phyloP scores from a whole-genome alignment of 768 basidiomycete species.

The Mrakia hoshinonis region DNA sequence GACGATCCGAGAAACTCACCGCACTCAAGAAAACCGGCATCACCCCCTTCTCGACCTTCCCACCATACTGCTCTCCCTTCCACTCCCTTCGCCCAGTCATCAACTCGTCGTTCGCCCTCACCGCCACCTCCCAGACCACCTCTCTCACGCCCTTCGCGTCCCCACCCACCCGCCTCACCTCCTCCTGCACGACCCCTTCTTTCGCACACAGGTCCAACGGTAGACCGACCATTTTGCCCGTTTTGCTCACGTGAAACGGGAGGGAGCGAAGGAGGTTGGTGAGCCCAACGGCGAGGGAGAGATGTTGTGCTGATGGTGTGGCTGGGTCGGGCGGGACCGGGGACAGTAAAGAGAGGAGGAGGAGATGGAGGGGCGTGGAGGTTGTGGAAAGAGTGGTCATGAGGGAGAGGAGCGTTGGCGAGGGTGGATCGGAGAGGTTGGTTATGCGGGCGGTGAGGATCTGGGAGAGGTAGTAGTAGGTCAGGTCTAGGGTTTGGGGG shows the following conservation, averaged over 20 bases:
- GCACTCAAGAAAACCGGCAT: conserved; percentile 65
- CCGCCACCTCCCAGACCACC: conserved; percentile 76
- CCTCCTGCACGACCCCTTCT: conserved; percentile 69
- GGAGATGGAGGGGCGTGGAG: conserved; percentile 66
- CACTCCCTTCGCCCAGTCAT: conserved; percentile 64
- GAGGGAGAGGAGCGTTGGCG: conserved; percentile 60
- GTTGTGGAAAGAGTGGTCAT: conserved; percentile 70
- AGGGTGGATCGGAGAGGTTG: conserved; percentile 57
- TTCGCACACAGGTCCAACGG: conserved; percentile 73
- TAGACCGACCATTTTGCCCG: conserved; percentile 54
- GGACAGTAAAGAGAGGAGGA: conserved; percentile 59
- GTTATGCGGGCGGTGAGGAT: conserved; percentile 76
- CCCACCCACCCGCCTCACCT: conserved; percentile 52
- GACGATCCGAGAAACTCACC: conserved; percentile 46
- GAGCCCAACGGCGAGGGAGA: conserved; percentile 66
- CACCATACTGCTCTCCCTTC: conserved; percentile 42
- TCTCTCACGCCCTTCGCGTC: conserved; percentile 60
- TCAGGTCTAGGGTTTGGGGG: conserved; percentile 46
- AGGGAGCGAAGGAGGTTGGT: conserved; percentile 64
- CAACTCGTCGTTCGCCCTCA: conserved; percentile 69
- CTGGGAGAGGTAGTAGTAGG: conserved; percentile 67
- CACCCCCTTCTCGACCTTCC: conserved; percentile 49
- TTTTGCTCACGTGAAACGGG: conserved; percentile 64
- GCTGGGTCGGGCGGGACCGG: conserved; percentile 48
- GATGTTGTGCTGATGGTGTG: conserved; percentile 69